Base-by-base conservation (phyloP, 176 grass and related monocot genomes). In the Zea mays region DNA sequence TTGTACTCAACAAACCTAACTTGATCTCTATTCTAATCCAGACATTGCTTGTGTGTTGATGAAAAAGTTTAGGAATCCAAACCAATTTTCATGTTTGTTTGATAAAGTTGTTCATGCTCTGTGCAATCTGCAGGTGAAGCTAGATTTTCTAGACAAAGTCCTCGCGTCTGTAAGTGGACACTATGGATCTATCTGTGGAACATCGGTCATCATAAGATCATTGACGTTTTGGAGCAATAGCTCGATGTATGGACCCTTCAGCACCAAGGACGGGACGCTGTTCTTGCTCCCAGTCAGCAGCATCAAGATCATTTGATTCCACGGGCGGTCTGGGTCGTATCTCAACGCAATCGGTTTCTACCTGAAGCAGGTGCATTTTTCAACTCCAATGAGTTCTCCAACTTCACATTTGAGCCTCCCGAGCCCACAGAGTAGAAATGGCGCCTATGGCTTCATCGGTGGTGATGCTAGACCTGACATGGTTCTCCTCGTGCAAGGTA, bases 271-370 rank as follows among this genome's bases (percentile, higher is more conserved):
- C 8, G 91, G 91, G 14, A 90, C 82, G 8, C 51, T 52, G 3
- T 93, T 93, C 85, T 93, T 84, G 37, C 77, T 90, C 37, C 87
- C 87, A 5, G 55, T 87, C 37, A 85, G 50, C 63, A 81, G 85
- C 40, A 74, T 74, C 50, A 87, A 70, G 66, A 85, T 90, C 55
- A 81, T 87, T 27, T 87, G 91, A 36, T 93, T 93, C 69, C 85
- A 85, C 65, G 91, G 87, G 35, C 74, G 81, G 27, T 87, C 87
- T 7, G 87, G 91, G 41, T 90, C 74, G 5, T 87, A 90, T 62
- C 87, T 93, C 50, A 83, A 91, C 60, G 87, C 81, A 7, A 79
- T 89, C 54, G 80, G 90, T 34, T 84, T 88, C 60, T 85, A 93
- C 74, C 76, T 91, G 46, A 86, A 90, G 74, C 78, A 93, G 86